Conservation (phyloP, 331 rosid genomes). For the Ulmus americana region DNA sequence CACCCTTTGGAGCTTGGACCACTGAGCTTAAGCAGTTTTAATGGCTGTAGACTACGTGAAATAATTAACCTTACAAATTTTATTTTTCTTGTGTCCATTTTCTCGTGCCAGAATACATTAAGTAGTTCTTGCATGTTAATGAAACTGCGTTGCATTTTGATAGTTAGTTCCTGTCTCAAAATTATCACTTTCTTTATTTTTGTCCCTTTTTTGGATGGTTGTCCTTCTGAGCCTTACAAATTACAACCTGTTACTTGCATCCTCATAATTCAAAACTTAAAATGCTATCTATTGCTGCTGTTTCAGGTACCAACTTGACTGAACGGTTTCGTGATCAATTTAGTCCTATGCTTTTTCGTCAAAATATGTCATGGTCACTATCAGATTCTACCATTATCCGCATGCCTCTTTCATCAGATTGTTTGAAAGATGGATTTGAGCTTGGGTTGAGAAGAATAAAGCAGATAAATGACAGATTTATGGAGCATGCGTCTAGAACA, state of each 20-base stretch:
- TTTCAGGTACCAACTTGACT: conserved; percentile 80
- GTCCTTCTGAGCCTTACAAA: too few species aligned
- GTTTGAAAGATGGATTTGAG: conserved; percentile 56
- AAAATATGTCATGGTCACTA: conserved; percentile 53
- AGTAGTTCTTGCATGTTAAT: background rate
- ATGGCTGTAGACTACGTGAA: background rate
- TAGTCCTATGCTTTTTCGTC: conserved; percentile 77
- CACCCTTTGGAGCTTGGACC: background rate
- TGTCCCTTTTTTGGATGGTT: too few species aligned
- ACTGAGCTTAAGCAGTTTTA: background rate
- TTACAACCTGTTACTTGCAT: background rate
- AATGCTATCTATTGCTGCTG: conserved; percentile 22
- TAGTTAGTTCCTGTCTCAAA: too few species aligned
- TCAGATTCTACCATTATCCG: conserved; percentile 85
- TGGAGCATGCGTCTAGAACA: conserved; percentile 73
- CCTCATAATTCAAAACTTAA: background rate
- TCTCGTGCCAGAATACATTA: background rate
- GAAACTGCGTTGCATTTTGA: background rate
- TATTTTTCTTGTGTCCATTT: background rate
- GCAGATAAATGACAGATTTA: conserved; percentile 59
- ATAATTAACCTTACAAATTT: background rate
- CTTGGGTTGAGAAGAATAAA: conserved; percentile 49
- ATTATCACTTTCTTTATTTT: too few species aligned
- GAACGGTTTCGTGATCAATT: conserved; percentile 78
- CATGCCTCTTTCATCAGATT: conserved; percentile 79